Evolutionary conservation across 140 eudicot species (phyloP), one percentile per base, ranked within the genome.

Genomic region (Oenanthe javanica): DNA sequence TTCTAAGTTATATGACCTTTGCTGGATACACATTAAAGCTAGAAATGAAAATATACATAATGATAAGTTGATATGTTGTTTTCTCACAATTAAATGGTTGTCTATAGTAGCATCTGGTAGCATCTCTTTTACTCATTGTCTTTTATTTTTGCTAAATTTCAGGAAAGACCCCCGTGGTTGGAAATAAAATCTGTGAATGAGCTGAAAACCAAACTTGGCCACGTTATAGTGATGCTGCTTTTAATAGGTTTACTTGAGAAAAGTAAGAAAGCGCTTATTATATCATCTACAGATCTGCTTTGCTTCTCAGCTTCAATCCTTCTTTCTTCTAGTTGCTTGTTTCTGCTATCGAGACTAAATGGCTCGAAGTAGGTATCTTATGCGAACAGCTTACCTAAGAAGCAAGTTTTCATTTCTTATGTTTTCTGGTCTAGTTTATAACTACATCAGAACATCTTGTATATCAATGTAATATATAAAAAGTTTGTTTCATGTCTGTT

Each of bases 111-210:
- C 10, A 27, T 36, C 27, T 16, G 25, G 9, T 21, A 61, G 36
- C 31, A 8, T 36, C 6, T 21, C 50, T 51, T 71, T 8, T 77
- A 54, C 55, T 67, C 6, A 75, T 66, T 51, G 50, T 51, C 47
- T 40, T 77, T 23, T 31, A 51, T 31, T 64, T 19, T 19, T 51
- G 19, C 15, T 25, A 79, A 23, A 15, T 84, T 86, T 80, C 94
- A 94, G 98, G 97, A 94, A 83, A 89, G 98, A 67, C 98, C 98
- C 21, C 85, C 85, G 81, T 94, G 98, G 98, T 76, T 94, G 86
- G 97, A 92, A 81, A 92, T 94, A 80, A 92, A 94, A 82, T 88
- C 98, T 0, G 91, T 94, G 63, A 94, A 92, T 76, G 96, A 85
- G 87, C 93, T 94, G 81, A 94, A 94, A 85, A 94, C 97, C 11